Conservation (phyloP, 176 grass and related monocot species). For the Eragrostis curvula region DNA sequence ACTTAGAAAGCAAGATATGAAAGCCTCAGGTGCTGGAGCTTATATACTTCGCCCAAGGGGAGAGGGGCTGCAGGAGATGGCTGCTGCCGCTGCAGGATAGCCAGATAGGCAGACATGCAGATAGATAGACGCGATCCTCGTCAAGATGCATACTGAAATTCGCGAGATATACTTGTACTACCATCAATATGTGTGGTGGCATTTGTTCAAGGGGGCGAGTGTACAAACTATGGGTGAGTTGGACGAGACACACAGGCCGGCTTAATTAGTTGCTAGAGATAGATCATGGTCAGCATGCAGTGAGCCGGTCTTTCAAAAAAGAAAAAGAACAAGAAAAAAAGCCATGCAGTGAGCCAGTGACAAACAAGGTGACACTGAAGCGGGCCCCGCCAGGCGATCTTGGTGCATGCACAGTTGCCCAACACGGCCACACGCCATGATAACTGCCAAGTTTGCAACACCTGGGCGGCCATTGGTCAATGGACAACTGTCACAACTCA, state of each 20-base stretch:
- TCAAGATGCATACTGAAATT: background rate
- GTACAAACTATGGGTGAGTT: background rate
- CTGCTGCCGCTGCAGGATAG: background rate
- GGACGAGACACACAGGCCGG: background rate
- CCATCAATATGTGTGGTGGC: slow-evolving; percentile 1
- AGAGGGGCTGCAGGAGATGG: slow-evolving; percentile 25
- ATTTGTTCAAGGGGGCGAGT: background rate
- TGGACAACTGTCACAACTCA: background rate
- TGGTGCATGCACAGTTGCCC: slow-evolving; percentile 6
- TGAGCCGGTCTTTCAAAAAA: too few relatives aligned
- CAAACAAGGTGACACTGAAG: background rate
- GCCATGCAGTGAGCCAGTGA: too few relatives aligned
- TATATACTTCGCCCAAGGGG: slow-evolving; percentile 34
- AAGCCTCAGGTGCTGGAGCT: slow-evolving; percentile 28
- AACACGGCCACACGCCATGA: background rate
- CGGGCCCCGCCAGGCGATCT: background rate
- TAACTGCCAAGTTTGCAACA: background rate
- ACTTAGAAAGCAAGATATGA: background rate
- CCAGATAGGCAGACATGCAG: background rate
- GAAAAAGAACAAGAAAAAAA: too few relatives aligned
- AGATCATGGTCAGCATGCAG: background rate
- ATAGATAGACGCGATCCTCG: slow-evolving; percentile 8
- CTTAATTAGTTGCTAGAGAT: background rate
- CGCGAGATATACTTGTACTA: slow-evolving; percentile 3
- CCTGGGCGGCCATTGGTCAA: background rate